Conservation (phyloP, 1,139 yeast genomes). For the Kodamaea plutei region DNA sequence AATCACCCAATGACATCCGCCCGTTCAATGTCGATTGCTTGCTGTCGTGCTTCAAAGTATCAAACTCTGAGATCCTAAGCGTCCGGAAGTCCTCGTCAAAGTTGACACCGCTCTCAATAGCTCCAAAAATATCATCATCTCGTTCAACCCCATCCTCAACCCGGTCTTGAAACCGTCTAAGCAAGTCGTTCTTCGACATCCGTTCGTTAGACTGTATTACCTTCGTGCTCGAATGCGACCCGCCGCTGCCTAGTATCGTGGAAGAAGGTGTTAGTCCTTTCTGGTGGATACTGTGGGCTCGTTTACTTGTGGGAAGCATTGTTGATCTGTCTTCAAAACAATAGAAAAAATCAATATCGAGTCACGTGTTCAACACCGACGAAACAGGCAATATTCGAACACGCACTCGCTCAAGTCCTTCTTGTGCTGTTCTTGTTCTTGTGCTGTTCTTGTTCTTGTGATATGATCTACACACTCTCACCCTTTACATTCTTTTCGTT, state of each 20-base stretch:
- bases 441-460: too few relatives aligned
- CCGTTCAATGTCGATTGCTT: too few relatives aligned
- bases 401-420: too few relatives aligned
- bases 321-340: constrained; percentile 3
- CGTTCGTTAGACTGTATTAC: constrained; percentile 2
- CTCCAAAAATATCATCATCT: constrained; percentile 33
- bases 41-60: constrained; percentile 13
- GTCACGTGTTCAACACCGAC: too few relatives aligned
- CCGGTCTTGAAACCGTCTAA: constrained; percentile 14
- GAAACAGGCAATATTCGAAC: too few relatives aligned
- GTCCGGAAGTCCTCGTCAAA: constrained; percentile 24
- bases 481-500: too few relatives aligned
- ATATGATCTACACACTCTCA: too few relatives aligned
- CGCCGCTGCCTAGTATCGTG: constrained; percentile 1
- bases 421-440: too few relatives aligned
- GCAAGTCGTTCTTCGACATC: constrained; percentile 11
- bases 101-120: constrained; percentile 16
- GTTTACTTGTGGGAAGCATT: constrained; percentile 4
- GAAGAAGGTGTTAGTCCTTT: constrained; percentile 2
- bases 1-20: too few relatives aligned
- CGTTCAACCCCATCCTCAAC: constrained; percentile 18
- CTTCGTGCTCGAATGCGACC: constrained; percentile 2
- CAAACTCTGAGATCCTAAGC: constrained; percentile 18
- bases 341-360: background rate
- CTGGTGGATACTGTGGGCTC: constrained; percentile 1